Base-by-base conservation (phyloP, 306 rosid genomes). In the Fragaria ananassa region DNA sequence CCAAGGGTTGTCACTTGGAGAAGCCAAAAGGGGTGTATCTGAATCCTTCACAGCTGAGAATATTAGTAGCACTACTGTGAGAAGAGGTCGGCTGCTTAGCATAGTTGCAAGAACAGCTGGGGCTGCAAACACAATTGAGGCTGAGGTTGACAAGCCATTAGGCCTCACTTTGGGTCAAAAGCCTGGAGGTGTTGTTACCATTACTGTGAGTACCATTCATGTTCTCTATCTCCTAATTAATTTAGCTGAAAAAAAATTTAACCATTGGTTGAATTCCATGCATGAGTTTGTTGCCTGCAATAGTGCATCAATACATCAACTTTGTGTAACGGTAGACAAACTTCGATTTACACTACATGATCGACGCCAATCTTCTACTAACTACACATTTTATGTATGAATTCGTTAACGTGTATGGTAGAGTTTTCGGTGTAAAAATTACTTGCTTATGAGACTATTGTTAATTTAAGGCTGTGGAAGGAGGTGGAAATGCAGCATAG, bases 91-190 rank as follows among this genome's bases (percentile, higher is more conserved):
- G 64, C 85, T 62, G 37, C 44, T 89, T 64, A 74, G 82, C 66
- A 80, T 92, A 70, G 68, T 84, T 11, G 97, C 99, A 17, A 91
- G 44, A 79, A 87, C 99, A 61, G 91, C 99, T 34, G 98, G 97
- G 14, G 96, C 98, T 81, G 73, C 98, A 2, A 95, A 92, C 91
- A 74, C 77, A 35, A 88, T 95, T 27, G 99, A 95, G 86, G 98
- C 10, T 6, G 99, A 95, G 29, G 98, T 95, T 62, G 99, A 95
- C 75, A 95, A 95, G 86, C 99, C 99, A 53, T 90, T 95, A 75
- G 99, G 99, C 67, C 96, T 95, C 81, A 92, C 99, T 66, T 80
- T 95, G 86, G 99, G 99, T 39, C 99, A 92, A 84, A 95, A 95
- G 75, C 17, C 92, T 37, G 88, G 87, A 49, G 93, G 99, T 5